Evolutionary conservation across 177 flowering plant species (phyloP).

Genomic region (Vitis hybrid): DNA sequence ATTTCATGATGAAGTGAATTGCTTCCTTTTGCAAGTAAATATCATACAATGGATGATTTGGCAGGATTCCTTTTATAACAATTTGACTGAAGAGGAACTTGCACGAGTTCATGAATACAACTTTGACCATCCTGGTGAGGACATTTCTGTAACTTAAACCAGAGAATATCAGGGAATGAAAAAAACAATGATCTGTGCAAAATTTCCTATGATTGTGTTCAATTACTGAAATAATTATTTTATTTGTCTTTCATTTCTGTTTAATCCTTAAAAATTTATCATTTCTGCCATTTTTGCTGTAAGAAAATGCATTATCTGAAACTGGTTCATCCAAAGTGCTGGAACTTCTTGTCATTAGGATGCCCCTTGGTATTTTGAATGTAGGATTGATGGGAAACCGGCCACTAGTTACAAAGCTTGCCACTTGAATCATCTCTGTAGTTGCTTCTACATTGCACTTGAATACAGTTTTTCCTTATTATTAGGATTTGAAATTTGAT

Average conservation of each 20-base stretch:
- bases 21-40: background rate
- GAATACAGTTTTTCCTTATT: background rate
- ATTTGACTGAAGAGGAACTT: slow-evolving; percentile 72
- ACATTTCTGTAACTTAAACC: background rate
- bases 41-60: slow-evolving; percentile 8
- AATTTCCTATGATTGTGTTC: background rate
- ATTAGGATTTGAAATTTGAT: background rate
- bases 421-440: background rate
- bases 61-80: slow-evolving; percentile 90
- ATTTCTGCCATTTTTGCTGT: background rate
- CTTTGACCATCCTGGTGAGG: slow-evolving; percentile 94
- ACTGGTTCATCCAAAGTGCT: too few relatives aligned
- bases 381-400: background rate
- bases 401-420: background rate
- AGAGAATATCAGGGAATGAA: background rate
- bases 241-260: too few relatives aligned
- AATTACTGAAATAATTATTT: background rate
- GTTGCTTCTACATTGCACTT: background rate
- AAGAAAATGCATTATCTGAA: background rate
- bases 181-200: background rate
- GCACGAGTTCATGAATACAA: slow-evolving; percentile 78
- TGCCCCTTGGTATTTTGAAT: background rate
- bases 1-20: background rate
- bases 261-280: too few relatives aligned
- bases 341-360: background rate